Evolutionary conservation across 345 rosid species (phyloP).

Genomic region (Lenwebbia sp.): DNA sequence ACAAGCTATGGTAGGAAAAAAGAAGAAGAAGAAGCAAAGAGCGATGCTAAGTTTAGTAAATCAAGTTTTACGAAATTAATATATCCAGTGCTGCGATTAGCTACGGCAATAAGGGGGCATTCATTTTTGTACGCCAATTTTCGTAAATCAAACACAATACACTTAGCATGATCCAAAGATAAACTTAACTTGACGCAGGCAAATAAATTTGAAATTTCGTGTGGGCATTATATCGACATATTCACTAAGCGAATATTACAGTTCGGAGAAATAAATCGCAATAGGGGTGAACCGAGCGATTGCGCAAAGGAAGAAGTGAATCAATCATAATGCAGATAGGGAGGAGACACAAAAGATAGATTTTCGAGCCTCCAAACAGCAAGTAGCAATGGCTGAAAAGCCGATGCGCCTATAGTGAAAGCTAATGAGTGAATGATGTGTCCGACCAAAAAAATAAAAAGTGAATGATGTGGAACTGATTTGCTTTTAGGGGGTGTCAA

Average conservation of each 20-base stretch:
- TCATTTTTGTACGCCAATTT: not conserved
- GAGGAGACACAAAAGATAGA: not conserved
- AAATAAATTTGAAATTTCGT: no score
- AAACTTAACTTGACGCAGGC: not conserved
- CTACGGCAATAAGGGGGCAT: not conserved
- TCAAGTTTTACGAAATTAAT: not conserved
- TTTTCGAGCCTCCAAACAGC: not conserved
- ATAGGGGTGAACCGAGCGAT: not conserved
- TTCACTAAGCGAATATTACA: not conserved
- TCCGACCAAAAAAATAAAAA: no score
- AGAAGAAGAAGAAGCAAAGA: no score
- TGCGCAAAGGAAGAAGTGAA: not conserved
- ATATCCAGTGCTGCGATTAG: not conserved
- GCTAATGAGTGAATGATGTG: no score
- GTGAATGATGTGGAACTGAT: not conserved
- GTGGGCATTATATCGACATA: not conserved
- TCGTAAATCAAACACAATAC: not conserved
- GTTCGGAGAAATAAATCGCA: not conserved
- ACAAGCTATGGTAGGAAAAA: not conserved
- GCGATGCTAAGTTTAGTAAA: not conserved
- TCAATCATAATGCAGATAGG: not conserved
- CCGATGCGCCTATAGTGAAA: not conserved
- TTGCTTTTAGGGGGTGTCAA: no score
- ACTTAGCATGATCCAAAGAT: not conserved
- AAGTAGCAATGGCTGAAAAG: not conserved